Evolutionary conservation across 441 rosid species (phyloP), one percentile per base, ranked within the genome.

Genomic region (Pelargonium hybrid): DNA sequence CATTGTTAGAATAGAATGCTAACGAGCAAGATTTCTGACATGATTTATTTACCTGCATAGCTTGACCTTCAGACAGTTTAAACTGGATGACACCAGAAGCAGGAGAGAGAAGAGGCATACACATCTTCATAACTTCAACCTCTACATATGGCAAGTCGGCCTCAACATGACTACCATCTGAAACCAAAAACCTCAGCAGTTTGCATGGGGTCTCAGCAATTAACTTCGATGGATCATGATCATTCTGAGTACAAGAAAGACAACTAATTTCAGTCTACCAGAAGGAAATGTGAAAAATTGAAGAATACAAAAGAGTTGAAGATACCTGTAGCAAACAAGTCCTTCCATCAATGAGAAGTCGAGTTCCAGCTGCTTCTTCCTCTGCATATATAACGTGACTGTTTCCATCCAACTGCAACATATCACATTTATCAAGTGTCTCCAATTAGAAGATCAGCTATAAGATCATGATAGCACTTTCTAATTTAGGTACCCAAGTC

Each of bases 281-380:
- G 25, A 17, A 68, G 47, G 34, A 17, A 69, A 37, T 11, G 31
- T 15, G 0, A 15, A 52, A 54, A 52, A 54, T 25, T 50, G 52
- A 47, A 68, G 21, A 29, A 68, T 66, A 62, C 34, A 73, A 71
- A 72, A 67, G 57, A 68, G n/a, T 50, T 74, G 54, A 64, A 17
- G 68, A 72, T 69, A 89, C 94, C 90, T 89, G 99, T 72, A 96
- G 90, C 82, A 96, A 85, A 84, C 99, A 96, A 77, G 99, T 96
- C 79, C 99, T 88, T 83, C 99, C 99, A 73, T 96, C 99, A 73
- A 96, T 96, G 71, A 96, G 96, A 75, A 96, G 97, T 65, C 97
- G 98, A 77, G 98, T 96, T 79, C 99, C 99, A 71, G 99, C 99
- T n/a, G 98, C 98, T 87, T 93, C 99, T 86, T 96, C 99, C 81